A percentile compares a stretch with the other conserved stretches of the same genome.
phyloP scores from a whole-genome alignment of 805 yeast species.

The Starmera pachycereana region DNA sequence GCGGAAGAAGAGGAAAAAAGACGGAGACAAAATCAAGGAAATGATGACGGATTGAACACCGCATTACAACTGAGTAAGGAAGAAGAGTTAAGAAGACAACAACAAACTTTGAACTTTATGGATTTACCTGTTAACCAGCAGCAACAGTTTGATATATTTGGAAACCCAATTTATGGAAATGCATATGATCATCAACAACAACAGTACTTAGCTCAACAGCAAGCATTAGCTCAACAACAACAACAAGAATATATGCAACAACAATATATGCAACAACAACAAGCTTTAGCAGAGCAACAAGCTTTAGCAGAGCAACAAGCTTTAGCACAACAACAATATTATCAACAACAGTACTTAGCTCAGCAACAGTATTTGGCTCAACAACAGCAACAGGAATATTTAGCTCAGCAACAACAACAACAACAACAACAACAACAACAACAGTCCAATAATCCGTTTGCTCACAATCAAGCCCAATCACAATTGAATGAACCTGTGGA shows the following conservation, averaged over 20 bases:
- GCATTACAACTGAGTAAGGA: conserved; percentile 68
- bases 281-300: conserved; percentile 17
- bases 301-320: conserved; percentile 20
- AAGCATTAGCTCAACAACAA: conserved; percentile 29
- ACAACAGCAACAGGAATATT: conserved; percentile 9
- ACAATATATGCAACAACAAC: conserved; percentile 26
- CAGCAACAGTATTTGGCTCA: conserved; percentile 38
- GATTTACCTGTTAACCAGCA: conserved; percentile 39
- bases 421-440: conserved; percentile 11
- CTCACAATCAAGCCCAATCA: conserved; percentile 9
- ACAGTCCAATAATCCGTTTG: neutral
- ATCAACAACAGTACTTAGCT: conserved; percentile 24
- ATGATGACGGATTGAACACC: conserved; percentile 45
- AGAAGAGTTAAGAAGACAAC: conserved; percentile 51
- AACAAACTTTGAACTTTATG: conserved; percentile 31
- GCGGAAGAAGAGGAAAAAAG: conserved; percentile 76
- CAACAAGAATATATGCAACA: conserved; percentile 22
- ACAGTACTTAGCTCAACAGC: conserved; percentile 29
- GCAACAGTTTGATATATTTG: conserved; percentile 19
- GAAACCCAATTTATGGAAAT: conserved; percentile 16
- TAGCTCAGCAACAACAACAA: conserved; percentile 2
- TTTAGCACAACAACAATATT: conserved; percentile 30
- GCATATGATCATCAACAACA: conserved; percentile 23
- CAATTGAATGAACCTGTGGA: conserved; percentile 21
- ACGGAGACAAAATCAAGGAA: conserved; percentile 31